Evolutionary conservation across 257 asterid species (phyloP), one percentile per base, ranked within the genome.

Genomic region (Capsicum rhomboideum): DNA sequence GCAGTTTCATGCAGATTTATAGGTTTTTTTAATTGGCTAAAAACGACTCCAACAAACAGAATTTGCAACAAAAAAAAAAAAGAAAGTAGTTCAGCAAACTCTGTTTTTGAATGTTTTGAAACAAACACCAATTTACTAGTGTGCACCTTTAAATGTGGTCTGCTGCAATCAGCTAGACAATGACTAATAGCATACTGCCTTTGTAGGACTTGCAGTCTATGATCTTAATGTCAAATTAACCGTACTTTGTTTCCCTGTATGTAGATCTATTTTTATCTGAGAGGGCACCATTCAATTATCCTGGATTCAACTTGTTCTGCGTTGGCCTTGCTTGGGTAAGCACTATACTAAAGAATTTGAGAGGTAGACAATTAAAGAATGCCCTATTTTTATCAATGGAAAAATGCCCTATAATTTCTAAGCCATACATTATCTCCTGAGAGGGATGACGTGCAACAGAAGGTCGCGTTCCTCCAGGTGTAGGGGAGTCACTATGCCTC

Each of bases 261-360:
- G 42, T 75, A 87, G 89, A 86, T 44, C 13, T 87, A 54, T 87
- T 84, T 40, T 82, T 84, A 82, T 87, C 87, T 1, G 84, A 84
- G 11, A 26, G 64, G 26, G 84, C 89, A 34, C 87, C 89, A 6
- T 78, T 87, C 44, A 29, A 82, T 75, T 84, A 71, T 75, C 84
- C 83, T 17, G 85, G 87, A 10, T 87, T 87, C 82, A 83, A 84
- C 80, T 80, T 82, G 71, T 56, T 84, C 34, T 87, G 89, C 54
- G 83, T 84, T 40, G 87, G 85, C 59, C 68, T 86, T 67, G 77
- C 89, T 50, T 86, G 85, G 85, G 89, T 86, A 80, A 83, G 85
- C 40, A 82, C 46, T 4, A 46, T 14, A 26, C 40, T 11, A 64
- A 52, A 21, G 58, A 74, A 23, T 46, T 12, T 74, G 9, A 46